Conservation (phyloP, 208 protist species). For the Zelonia costaricensis region DNA sequence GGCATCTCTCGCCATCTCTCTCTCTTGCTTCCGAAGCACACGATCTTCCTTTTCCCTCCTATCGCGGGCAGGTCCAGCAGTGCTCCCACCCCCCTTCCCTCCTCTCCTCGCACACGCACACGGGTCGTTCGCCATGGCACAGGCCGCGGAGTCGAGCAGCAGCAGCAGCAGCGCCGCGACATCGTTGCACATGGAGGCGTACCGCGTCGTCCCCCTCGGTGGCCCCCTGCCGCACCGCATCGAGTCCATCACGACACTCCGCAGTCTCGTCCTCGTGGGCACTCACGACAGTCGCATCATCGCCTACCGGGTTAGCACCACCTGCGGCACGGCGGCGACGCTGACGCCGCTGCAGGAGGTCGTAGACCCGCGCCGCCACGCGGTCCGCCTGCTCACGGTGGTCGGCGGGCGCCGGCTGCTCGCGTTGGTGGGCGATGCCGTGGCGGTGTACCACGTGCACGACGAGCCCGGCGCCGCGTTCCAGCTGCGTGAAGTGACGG, state of each 20-base stretch:
- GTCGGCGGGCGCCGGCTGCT: constrained; percentile 37
- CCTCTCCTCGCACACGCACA: neutral
- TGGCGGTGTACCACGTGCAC: constrained; percentile 13
- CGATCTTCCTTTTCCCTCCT: too few relatives aligned
- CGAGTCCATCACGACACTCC: constrained; percentile 43
- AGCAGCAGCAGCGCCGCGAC: neutral
- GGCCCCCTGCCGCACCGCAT: constrained; percentile 31
- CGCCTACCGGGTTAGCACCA: constrained; percentile 30
- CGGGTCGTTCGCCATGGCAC: too few relatives aligned
- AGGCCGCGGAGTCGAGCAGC: neutral
- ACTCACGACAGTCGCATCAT: constrained; percentile 60
- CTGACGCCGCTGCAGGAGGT: constrained; percentile 23
- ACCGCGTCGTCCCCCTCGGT: constrained; percentile 16
- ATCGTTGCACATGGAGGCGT: constrained; percentile 12
- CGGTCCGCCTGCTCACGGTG: constrained; percentile 41
- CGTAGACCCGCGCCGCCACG: constrained; percentile 17
- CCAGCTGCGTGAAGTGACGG: constrained; percentile 14
- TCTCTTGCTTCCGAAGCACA: too few relatives aligned
- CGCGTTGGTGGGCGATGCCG: constrained; percentile 24
- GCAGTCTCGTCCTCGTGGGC: constrained; percentile 55
- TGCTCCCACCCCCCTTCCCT: neutral
- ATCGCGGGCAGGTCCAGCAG: too few relatives aligned
- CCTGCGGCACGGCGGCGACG: neutral
- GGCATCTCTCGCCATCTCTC: too few relatives aligned
- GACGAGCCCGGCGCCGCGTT: neutral